These are phyloP conservation scores for Colletotrichum brevisporum DNA, from an alignment of 2,329 filamentous ascomycete genomes.

Conservation along the genomic window DNA sequence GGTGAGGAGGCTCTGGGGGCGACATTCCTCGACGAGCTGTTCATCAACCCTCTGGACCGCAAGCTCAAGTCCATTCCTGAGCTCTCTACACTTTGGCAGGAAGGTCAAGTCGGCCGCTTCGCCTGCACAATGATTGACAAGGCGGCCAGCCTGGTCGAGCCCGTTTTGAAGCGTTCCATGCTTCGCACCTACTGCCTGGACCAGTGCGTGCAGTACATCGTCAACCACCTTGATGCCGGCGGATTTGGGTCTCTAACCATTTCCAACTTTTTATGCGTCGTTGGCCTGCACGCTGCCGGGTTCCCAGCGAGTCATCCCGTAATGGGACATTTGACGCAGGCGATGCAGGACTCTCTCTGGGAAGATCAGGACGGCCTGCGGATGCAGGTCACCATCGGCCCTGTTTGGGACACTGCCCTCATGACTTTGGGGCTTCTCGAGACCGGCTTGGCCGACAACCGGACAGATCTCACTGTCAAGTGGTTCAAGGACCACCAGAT, in stretches of 20 bases:
- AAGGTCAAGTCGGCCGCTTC: constrained; percentile 13
- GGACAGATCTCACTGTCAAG: constrained; percentile 4
- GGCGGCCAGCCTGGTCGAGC: constrained; percentile 16
- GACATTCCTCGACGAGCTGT: constrained; percentile 15
- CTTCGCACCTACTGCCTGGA: constrained; percentile 16
- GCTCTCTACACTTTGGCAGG: constrained; percentile 3
- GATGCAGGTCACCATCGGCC: constrained; percentile 21
- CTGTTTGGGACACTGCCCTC: constrained; percentile 22
- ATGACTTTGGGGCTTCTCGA: constrained; percentile 16
- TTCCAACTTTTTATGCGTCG: constrained; percentile 24
- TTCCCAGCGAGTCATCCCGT: constrained; percentile 12
- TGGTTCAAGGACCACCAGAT: constrained; percentile 31
- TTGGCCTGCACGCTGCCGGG: constrained; percentile 18
- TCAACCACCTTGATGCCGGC: constrained; percentile 9
- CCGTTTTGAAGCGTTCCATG: constrained; percentile 6
- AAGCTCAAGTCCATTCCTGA: background rate
- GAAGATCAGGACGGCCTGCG: constrained; percentile 15
- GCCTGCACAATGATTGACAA: constrained; percentile 20
- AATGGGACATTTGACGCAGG: constrained; percentile 6
- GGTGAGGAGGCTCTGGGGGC: background rate
- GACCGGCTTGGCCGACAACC: constrained; percentile 10
- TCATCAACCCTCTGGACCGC: background rate
- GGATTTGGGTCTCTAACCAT: constrained; percentile 21
- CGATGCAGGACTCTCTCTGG: constrained; percentile 21
- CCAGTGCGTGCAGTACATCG: constrained; percentile 23